Evolutionary conservation across 2,329 filamentous ascomycete genomes (phyloP), one percentile per base, ranked within the genome.

Genomic region (Basipetospora sp.): DNA sequence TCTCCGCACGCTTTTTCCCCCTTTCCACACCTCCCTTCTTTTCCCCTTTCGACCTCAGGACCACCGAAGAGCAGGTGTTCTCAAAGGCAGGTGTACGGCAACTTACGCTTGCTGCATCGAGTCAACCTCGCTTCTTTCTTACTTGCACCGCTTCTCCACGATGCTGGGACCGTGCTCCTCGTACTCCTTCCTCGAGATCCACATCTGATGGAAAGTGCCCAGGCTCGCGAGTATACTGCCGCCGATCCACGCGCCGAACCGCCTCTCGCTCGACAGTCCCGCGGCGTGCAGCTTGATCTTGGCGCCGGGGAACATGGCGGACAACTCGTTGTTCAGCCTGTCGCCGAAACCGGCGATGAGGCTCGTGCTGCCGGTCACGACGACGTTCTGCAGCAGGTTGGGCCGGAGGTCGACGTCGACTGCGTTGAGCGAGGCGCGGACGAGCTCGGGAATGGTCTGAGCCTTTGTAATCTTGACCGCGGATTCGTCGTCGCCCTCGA

Each of bases 191-290:
- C 77, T 84, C 17, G 80, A 88, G 49, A 98, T 92, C 90, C 90
- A 98, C 81, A 98, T 88, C 65, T 98, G 90, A 63, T 98, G 90
- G 62, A 98, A 98, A 11, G 87, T 94, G 8, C 92, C 92, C 61
- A 98, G 59, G 58, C 87, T 94, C 5, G 84, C 87, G 47, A 98
- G 65, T 49, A 98, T 94, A 59, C 86, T 94, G 32, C 90, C 90
- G 33, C 92, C 90, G 47, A 98, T 86, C 88, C 90, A 98, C 35
- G 83, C 78, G 16, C 84, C 87, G 57, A 93, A 96, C 46, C 86
- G 80, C 38, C 92, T 67, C 67, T 98, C 92, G 27, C 80, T 82
- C 1, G 82, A 82, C 49, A 88, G 75, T 14, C 85, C 84, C 1
- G 86, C 80, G 0, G 90, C 85, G 48, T 90, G 81, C 27, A 98